These are phyloP conservation scores for Ophiosphaerella narmari DNA, from an alignment of 2,329 filamentous ascomycete genomes.

Conservation along the genomic window DNA sequence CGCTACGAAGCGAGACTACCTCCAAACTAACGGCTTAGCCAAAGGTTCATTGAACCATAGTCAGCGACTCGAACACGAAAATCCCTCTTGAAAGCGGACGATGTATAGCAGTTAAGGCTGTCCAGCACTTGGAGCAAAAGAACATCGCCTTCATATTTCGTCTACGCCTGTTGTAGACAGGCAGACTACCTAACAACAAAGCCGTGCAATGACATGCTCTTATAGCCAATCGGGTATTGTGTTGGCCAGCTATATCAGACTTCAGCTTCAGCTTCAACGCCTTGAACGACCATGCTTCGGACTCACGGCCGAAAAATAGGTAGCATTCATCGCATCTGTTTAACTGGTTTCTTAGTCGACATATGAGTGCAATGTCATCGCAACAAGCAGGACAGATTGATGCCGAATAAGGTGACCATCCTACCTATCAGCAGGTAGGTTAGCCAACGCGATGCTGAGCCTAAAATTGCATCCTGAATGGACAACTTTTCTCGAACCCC, in stretches of 20 bases:
- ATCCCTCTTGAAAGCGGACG: background rate
- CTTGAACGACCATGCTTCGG: slow-evolving; percentile 3
- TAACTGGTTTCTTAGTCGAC: background rate
- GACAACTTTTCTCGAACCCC: background rate
- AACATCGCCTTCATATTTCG: too few relatives aligned
- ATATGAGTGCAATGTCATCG: background rate
- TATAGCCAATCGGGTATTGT: slow-evolving; percentile 12
- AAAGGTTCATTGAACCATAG: slow-evolving; percentile 1
- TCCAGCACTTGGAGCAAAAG: too few relatives aligned
- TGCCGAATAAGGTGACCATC: background rate
- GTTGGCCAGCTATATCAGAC: slow-evolving; percentile 5
- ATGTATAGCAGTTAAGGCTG: too few relatives aligned
- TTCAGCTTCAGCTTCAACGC: slow-evolving; percentile 9
- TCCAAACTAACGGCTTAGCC: slow-evolving; percentile 11
- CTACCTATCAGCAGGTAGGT: background rate
- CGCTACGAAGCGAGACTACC: slow-evolving; percentile 19
- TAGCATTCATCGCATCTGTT: background rate
- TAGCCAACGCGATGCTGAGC: too few relatives aligned
- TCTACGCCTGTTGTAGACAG: too few relatives aligned
- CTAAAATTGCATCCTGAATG: background rate
- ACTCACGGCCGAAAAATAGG: slow-evolving; percentile 5
- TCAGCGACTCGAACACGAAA: slow-evolving; percentile 5
- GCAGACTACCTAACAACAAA: too few relatives aligned
- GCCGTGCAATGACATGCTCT: slow-evolving; percentile 2
- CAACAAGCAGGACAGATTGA: background rate